Percentiles rank a stretch among this genome's conserved stretches.
phyloP scores from a whole-genome alignment of 2,329 filamentous ascomycete genomes.

The Trichoderma sp. region DNA sequence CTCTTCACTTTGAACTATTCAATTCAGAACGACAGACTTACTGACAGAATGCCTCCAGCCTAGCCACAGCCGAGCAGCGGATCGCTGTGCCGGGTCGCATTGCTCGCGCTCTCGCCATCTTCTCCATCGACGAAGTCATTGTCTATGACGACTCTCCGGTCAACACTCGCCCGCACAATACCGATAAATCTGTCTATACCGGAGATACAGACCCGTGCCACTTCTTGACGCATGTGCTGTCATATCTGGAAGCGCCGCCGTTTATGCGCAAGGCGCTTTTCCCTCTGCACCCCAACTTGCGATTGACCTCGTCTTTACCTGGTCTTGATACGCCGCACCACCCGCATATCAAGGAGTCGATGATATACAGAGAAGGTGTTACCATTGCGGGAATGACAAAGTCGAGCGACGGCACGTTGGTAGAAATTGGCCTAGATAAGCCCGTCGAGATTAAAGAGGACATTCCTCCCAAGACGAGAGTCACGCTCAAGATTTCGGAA shows the following conservation, averaged over 20 bases:
- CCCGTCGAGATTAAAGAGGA: conserved; percentile 57
- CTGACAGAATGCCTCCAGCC: conserved; percentile 46
- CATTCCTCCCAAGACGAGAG: conserved; percentile 69
- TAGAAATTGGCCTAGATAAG: conserved; percentile 59
- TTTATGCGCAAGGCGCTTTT: conserved; percentile 77
- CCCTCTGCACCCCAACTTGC: conserved; percentile 75
- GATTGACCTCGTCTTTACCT: conserved; percentile 70
- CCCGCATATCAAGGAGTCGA: conserved; percentile 73
- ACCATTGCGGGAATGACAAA: conserved; percentile 52
- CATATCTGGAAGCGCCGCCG: conserved; percentile 81
- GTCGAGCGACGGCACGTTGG: conserved; percentile 51
- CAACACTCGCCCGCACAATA: conserved; percentile 46
- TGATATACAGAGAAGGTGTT: conserved; percentile 77
- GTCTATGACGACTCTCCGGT: conserved; percentile 71
- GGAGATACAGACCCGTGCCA: conserved; percentile 75
- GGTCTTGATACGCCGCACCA: conserved; percentile 86
- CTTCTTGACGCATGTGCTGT: conserved; percentile 76
- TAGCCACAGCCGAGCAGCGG: conserved; percentile 72
- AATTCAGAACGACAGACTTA: background rate
- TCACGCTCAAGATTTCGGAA: conserved; percentile 67
- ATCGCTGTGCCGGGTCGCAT: conserved; percentile 73
- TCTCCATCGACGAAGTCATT: conserved; percentile 81
- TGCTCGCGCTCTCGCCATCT: conserved; percentile 78
- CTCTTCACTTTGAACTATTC: background rate
- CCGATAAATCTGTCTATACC: conserved; percentile 59